phyloP scores from a whole-genome alignment of 1,139 yeast genomes.

The Saccharomyces pastorianus region DNA sequence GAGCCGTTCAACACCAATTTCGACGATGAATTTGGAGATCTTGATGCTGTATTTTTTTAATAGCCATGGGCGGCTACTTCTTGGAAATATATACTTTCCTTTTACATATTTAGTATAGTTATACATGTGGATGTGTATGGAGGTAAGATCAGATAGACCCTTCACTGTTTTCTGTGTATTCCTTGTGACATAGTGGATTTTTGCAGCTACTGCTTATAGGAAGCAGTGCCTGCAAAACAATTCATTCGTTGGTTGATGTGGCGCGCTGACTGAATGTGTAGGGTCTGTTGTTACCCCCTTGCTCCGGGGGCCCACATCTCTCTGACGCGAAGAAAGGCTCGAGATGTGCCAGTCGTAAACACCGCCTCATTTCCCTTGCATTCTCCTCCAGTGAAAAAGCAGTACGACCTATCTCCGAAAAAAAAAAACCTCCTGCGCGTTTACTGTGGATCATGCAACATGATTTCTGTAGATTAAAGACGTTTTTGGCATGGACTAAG shows the following conservation, averaged over 20 bases:
- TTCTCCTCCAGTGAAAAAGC: neutral
- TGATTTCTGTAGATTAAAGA: neutral
- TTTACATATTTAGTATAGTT: neutral
- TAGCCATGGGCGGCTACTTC: neutral
- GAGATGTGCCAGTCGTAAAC: neutral
- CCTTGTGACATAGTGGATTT: neutral
- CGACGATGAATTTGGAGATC: constrained; percentile 31
- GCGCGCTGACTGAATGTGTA: neutral
- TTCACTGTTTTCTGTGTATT: neutral
- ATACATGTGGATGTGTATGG: neutral
- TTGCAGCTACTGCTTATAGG: neutral
- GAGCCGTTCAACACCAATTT: constrained; percentile 28
- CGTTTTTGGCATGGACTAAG: neutral
- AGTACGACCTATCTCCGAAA: neutral
- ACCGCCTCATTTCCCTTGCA: neutral
- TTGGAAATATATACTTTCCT: neutral
- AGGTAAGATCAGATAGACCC: neutral
- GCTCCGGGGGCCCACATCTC: neutral
- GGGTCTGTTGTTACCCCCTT: neutral
- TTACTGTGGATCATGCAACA: neutral
- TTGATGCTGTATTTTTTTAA: constrained; percentile 31
- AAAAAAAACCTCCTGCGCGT: neutral
- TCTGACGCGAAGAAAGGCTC: neutral
- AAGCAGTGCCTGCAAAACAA: neutral
- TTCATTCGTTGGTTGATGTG: neutral